phyloP scores from a whole-genome alignment of 768 basidiomycete genomes.

The Boletus patriciae region DNA sequence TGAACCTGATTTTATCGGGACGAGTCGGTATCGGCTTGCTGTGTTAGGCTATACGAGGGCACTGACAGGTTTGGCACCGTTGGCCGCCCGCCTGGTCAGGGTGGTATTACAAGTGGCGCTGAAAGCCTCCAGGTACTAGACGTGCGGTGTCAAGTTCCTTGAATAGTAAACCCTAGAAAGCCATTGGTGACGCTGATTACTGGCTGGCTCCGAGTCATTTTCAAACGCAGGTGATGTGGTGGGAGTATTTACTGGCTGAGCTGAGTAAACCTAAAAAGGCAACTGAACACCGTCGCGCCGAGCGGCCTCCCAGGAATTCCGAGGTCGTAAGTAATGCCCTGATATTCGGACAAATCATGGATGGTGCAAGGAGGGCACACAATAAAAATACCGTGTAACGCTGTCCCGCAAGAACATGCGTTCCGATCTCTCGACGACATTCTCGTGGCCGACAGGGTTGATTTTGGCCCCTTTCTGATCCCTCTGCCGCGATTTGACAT shows the following conservation, averaged over 20 bases:
- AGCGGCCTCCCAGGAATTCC: conserved; percentile 1
- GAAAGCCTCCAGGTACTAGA: not conserved
- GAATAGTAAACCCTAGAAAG: not conserved
- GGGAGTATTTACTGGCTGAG: not conserved
- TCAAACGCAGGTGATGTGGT: not conserved
- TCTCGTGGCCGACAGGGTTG: not conserved
- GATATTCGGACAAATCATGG: not conserved
- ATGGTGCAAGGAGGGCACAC: not conserved
- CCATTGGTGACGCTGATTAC: not conserved
- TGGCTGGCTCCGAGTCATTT: not conserved
- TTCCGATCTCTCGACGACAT: not conserved
- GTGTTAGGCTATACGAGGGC: conserved; percentile 17
- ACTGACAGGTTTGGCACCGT: not conserved
- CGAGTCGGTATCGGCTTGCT: conserved; percentile 18
- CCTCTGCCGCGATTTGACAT: not conserved
- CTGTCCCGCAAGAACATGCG: not conserved
- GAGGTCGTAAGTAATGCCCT: not conserved
- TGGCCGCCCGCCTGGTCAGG: not conserved
- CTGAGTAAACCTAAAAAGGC: conserved; percentile 12
- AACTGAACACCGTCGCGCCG: not conserved
- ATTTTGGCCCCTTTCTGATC: not conserved
- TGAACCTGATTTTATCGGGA: conserved; percentile 16
- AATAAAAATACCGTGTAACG: not conserved
- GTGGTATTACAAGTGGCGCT: not conserved
- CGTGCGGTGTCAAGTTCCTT: not conserved